A percentile compares a stretch with the other conserved stretches of the same genome.
These are phyloP conservation scores for Neonectria punicea DNA, from an alignment of 2,329 filamentous ascomycete species.

Conservation along the genomic window DNA sequence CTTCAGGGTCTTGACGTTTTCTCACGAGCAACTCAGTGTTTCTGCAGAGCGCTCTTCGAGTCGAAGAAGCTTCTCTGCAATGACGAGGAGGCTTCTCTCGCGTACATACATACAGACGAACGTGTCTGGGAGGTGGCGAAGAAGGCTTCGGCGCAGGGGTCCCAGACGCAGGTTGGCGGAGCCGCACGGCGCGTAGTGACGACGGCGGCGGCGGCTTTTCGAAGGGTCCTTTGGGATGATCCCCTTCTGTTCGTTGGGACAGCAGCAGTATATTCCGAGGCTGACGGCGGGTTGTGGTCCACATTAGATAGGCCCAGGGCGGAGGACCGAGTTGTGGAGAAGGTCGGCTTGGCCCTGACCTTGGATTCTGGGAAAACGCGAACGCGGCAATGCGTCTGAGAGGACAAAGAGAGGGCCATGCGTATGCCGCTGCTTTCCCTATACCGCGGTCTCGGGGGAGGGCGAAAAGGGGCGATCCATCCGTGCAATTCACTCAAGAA, in stretches of 20 bases:
- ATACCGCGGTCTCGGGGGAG: not conserved
- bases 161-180: slow-evolving; percentile 10
- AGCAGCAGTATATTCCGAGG: slow-evolving; percentile 28
- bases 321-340: slow-evolving; percentile 22
- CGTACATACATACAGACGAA: slow-evolving; percentile 1
- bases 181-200: slow-evolving; percentile 15
- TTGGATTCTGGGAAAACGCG: slow-evolving; percentile 8
- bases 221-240: not conserved
- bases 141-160: slow-evolving; percentile 5
- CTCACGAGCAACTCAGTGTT: not conserved
- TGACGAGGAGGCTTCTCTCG: slow-evolving; percentile 16
- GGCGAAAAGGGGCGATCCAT: not conserved
- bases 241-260: slow-evolving; percentile 11
- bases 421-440: not conserved
- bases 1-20: not conserved
- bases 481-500: not conserved
- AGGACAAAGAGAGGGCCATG: too few relatives aligned
- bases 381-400: slow-evolving; percentile 10
- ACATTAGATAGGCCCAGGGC: slow-evolving; percentile 26
- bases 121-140: not conserved
- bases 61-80: not conserved
- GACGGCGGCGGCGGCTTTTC: slow-evolving; percentile 12
- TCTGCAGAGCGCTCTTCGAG: not conserved
- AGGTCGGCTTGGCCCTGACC: slow-evolving; percentile 8
- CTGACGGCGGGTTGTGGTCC: slow-evolving; percentile 31